Conservation (phyloP, 2,329 filamentous ascomycete species). For the Alternaria arborescens region DNA sequence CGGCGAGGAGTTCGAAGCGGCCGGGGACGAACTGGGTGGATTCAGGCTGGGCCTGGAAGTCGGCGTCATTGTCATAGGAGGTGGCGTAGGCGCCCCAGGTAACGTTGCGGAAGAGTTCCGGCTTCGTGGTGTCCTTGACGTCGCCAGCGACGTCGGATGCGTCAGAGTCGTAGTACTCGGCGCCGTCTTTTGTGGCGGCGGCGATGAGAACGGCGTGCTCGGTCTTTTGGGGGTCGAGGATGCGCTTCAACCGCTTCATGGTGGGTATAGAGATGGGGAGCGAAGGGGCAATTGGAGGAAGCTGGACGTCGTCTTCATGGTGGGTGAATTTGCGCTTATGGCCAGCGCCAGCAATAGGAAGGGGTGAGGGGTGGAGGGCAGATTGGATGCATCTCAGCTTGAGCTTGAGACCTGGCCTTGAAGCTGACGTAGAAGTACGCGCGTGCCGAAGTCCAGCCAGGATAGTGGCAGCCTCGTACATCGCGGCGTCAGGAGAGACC, state of each 20-base stretch:
- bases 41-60: constrained; percentile 26
- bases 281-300: not conserved
- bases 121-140: constrained; percentile 27
- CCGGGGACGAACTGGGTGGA: constrained; percentile 41
- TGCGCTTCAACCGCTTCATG: constrained; percentile 34
- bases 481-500: not conserved
- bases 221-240: constrained; percentile 27
- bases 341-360: not conserved
- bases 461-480: not conserved
- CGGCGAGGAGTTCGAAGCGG: constrained; percentile 36
- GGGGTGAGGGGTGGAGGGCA: not conserved
- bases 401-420: constrained; percentile 17
- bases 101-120: constrained; percentile 39
- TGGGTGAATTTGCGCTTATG: constrained; percentile 8
- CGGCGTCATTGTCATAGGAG: constrained; percentile 17
- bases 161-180: constrained; percentile 41
- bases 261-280: constrained; percentile 7
- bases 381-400: constrained; percentile 21
- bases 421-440: not conserved
- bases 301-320: not conserved
- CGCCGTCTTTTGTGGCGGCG: constrained; percentile 26
- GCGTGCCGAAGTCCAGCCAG: not conserved
- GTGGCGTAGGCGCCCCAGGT: constrained; percentile 31
- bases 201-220: constrained; percentile 32
- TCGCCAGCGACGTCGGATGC: constrained; percentile 25